A percentile compares a stretch with the other conserved stretches of the same genome.
Evolutionary conservation across 2,329 filamentous ascomycete species (phyloP).

Genomic region (Diaporthe vexans): DNA sequence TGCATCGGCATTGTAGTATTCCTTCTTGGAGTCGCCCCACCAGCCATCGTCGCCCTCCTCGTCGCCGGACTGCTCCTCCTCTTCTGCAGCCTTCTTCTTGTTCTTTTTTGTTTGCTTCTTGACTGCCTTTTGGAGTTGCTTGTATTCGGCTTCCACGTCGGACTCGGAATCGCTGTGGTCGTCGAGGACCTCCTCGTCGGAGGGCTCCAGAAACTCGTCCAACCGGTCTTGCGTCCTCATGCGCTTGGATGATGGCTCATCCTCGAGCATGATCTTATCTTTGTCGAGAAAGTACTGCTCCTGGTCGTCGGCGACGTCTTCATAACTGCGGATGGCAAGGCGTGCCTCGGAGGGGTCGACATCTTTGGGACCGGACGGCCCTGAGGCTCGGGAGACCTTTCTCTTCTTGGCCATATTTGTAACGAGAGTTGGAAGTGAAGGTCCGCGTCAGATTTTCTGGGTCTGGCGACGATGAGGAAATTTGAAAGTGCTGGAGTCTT

Average conservation of each 20-base stretch:
- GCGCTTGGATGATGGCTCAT: slow-evolving; percentile 83
- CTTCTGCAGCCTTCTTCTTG: slow-evolving; percentile 68
- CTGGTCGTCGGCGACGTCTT: slow-evolving; percentile 93
- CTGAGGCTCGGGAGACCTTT: slow-evolving; percentile 72
- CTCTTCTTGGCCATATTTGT: slow-evolving; percentile 74
- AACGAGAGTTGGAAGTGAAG: neutral
- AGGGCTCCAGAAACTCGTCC: slow-evolving; percentile 69
- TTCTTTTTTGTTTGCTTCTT: slow-evolving; percentile 51
- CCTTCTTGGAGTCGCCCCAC: slow-evolving; percentile 90
- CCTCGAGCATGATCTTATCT: slow-evolving; percentile 89
- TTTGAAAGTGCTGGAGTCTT: neutral
- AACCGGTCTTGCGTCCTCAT: slow-evolving; percentile 79
- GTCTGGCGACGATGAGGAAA: neutral
- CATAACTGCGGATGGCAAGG: slow-evolving; percentile 74
- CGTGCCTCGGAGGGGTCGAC: slow-evolving; percentile 71
- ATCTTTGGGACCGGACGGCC: slow-evolving; percentile 66
- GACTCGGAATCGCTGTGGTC: slow-evolving; percentile 46
- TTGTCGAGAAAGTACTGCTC: slow-evolving; percentile 92
- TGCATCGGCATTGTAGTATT: slow-evolving; percentile 92
- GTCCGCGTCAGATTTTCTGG: neutral
- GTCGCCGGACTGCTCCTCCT: slow-evolving; percentile 61
- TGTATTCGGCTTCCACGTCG: slow-evolving; percentile 45
- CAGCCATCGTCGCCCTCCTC: slow-evolving; percentile 74
- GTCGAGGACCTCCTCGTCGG: slow-evolving; percentile 70
- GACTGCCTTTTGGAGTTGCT: slow-evolving; percentile 40